These are phyloP conservation scores for Conticribra weissflogii DNA, from an alignment of 108 stramenopile species.

Conservation along the genomic window DNA sequence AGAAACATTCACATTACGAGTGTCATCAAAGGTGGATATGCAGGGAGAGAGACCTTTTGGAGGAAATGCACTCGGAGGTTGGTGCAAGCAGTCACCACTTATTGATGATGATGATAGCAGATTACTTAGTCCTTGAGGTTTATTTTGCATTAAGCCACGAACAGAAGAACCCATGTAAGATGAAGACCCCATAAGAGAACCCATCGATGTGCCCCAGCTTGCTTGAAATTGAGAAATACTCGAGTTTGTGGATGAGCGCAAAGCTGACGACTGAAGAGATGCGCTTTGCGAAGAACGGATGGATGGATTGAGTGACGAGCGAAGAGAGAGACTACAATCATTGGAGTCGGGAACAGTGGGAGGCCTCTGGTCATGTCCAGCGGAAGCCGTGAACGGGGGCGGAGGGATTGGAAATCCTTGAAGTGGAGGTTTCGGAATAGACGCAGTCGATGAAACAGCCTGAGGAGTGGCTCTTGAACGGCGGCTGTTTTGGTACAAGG, in stretches of 20 bases:
- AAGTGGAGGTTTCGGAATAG: neutral
- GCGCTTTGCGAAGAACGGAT: neutral
- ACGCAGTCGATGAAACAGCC: neutral
- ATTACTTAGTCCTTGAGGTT: neutral
- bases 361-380: no score
- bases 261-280: neutral
- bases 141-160: neutral
- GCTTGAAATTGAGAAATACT: neutral
- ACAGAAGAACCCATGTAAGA: neutral
- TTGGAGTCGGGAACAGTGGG: no score
- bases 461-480: neutral
- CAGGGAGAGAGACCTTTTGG: no score
- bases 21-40: neutral
- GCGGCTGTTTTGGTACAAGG: constrained; percentile 29
- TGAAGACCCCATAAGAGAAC: neutral
- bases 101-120: constrained; percentile 11
- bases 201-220: neutral
- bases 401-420: neutral
- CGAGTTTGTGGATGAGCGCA: neutral
- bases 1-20: neutral
- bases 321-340: no score
- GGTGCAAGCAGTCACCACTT: neutral
- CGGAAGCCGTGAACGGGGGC: neutral
- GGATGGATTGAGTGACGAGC: neutral
- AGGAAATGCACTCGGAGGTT: no score